Conservation (phyloP, 495 filamentous ascomycete genomes). For the Gamarada debralockiae region DNA sequence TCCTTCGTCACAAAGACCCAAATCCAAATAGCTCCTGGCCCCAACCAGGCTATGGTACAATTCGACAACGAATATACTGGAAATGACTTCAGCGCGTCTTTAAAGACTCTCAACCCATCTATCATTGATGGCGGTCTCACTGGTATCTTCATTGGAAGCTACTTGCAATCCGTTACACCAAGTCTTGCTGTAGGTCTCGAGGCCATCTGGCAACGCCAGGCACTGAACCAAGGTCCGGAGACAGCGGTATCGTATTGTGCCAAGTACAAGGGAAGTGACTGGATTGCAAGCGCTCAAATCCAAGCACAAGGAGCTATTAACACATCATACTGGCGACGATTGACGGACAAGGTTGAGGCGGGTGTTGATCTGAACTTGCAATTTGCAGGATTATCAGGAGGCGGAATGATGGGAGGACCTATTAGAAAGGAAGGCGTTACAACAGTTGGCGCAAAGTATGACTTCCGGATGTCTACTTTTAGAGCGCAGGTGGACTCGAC, state of each 20-base stretch:
- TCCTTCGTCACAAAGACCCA: conserved; percentile 78
- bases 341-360: conserved; percentile 94
- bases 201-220: conserved; percentile 85
- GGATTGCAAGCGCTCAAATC: conserved; percentile 84
- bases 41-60: conserved; percentile 68
- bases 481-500: conserved; percentile 92
- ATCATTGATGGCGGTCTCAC: conserved; percentile 86
- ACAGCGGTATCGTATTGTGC: conserved; percentile 82
- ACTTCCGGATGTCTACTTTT: conserved; percentile 93
- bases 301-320: conserved; percentile 79
- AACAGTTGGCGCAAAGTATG: conserved; percentile 93
- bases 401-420: conserved; percentile 64
- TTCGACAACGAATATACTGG: conserved; percentile 94
- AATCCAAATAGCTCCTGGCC: conserved; percentile 69
- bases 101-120: conserved; percentile 94
- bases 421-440: conserved; percentile 78
- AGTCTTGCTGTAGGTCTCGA: conserved; percentile 86
- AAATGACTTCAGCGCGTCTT: conserved; percentile 81
- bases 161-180: conserved; percentile 89
- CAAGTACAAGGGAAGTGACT: conserved; percentile 84
- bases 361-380: conserved; percentile 92
- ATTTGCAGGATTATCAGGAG: conserved; percentile 55
- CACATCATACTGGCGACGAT: conserved; percentile 89
- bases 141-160: conserved; percentile 91
- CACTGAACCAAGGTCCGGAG: conserved; percentile 74